phyloP scores from a whole-genome alignment of 495 filamentous ascomycete species.

The Hypoxylon trugodes region DNA sequence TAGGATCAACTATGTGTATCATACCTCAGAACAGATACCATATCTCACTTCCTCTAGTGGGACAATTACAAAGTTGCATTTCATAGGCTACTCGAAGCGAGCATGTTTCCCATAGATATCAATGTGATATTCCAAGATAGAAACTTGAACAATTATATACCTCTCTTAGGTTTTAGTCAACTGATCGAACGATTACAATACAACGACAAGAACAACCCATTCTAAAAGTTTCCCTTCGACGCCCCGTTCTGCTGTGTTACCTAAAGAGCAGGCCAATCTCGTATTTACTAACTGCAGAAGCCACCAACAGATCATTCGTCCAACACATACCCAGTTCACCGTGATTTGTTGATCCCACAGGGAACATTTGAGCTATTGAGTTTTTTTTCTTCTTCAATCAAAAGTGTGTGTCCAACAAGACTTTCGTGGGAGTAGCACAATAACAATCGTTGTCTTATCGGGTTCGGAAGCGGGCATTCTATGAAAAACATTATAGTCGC shows the following conservation, averaged over 20 bases:
- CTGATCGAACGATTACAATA: background rate
- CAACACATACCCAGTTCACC: constrained; percentile 2
- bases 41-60: background rate
- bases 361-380: constrained; percentile 6
- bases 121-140: background rate
- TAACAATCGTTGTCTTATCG: too few species aligned
- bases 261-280: constrained; percentile 18
- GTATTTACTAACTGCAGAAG: constrained; percentile 31
- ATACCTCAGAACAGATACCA: background rate
- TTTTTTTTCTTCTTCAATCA: background rate
- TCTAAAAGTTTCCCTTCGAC: background rate
- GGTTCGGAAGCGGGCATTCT: too few species aligned
- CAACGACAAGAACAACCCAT: background rate
- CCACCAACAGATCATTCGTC: constrained; percentile 13
- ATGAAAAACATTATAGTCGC: too few species aligned
- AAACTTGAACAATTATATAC: background rate
- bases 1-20: background rate
- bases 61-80: too few species aligned
- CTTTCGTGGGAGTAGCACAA: background rate
- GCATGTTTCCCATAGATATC: background rate
- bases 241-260: constrained; percentile 1
- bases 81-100: background rate
- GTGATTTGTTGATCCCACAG: constrained; percentile 9
- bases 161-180: background rate
- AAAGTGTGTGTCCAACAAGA: background rate